These are phyloP conservation scores for Testicularia cyperi DNA, from an alignment of 1,284 basidiomycete species.

Conservation along the genomic window DNA sequence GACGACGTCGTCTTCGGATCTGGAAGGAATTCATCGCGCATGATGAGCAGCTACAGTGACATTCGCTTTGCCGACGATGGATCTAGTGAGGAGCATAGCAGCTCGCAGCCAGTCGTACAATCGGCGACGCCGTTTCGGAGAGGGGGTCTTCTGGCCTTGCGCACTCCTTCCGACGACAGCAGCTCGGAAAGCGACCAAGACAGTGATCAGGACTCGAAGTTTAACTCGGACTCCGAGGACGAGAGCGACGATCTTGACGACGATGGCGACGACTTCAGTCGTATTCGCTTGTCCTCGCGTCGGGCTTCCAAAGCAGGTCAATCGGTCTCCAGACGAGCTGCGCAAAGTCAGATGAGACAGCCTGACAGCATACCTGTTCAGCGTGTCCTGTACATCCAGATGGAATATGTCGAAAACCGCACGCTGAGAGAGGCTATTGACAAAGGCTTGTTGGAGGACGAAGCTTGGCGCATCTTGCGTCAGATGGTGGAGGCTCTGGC, in stretches of 20 bases:
- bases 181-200: constrained; percentile 11
- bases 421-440: constrained; percentile 58
- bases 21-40: constrained; percentile 63
- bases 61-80: constrained; percentile 68
- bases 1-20: constrained; percentile 53
- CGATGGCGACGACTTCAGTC: constrained; percentile 30
- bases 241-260: constrained; percentile 10
- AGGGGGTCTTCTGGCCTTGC: constrained; percentile 13
- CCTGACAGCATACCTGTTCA: constrained; percentile 60
- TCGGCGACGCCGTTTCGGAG: constrained; percentile 9
- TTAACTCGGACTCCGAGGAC: constrained; percentile 21
- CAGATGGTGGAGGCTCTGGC: constrained; percentile 82
- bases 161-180: constrained; percentile 23
- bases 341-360: constrained; percentile 4
- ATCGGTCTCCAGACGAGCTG: constrained; percentile 19
- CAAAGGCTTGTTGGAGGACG: constrained; percentile 62
- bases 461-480: constrained; percentile 87
- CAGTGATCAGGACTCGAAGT: background rate
- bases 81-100: constrained; percentile 55
- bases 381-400: constrained; percentile 81
- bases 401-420: constrained; percentile 65
- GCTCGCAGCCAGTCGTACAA: too few relatives aligned
- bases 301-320: constrained; percentile 21
- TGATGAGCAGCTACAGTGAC: constrained; percentile 56
- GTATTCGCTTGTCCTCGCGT: constrained; percentile 25